Evolutionary conservation across 1,139 yeast genomes (phyloP).

Genomic region (Candida sanyaensis): DNA sequence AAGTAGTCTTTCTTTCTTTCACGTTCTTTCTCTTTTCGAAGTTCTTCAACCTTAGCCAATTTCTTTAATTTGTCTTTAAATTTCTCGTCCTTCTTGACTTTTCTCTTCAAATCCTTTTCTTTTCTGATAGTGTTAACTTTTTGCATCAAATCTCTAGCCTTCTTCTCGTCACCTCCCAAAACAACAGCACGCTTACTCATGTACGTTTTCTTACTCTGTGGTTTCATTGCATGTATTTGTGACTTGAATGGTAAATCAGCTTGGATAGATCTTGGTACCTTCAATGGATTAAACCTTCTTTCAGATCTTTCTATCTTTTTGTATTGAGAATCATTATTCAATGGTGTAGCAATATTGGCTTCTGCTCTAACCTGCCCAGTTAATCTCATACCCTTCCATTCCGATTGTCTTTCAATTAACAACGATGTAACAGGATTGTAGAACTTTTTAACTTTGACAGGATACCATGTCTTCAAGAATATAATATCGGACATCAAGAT

Average conservation of each 20-base stretch:
- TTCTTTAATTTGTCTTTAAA: conserved; percentile 75
- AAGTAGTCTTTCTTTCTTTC: conserved; percentile 89
- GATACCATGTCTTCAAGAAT: conserved; percentile 95
- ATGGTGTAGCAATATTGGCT: conserved; percentile 64
- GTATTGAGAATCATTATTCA: conserved; percentile 67
- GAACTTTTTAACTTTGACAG: conserved; percentile 84
- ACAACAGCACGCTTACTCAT: conserved; percentile 93
- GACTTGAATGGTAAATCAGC: conserved; percentile 86
- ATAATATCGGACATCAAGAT: conserved; percentile 86
- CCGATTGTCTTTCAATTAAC: conserved; percentile 68
- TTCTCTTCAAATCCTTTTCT: conserved; percentile 81
- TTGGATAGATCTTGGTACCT: conserved; percentile 79
- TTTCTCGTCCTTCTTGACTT: conserved; percentile 73
- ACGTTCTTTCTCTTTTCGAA: conserved; percentile 71
- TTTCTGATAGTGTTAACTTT: conserved; percentile 82
- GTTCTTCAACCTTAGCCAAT: conserved; percentile 71
- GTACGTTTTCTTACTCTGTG: conserved; percentile 82
- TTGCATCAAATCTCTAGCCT: conserved; percentile 86
- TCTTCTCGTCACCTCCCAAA: conserved; percentile 88
- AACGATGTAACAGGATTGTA: conserved; percentile 96
- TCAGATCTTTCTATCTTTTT: conserved; percentile 83
- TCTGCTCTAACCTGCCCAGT: conserved; percentile 93
- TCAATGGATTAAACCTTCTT: conserved; percentile 82
- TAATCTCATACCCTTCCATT: conserved; percentile 96
- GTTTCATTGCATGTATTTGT: conserved; percentile 84